Conservation (phyloP, 305 asterid genomes). For the Fraxinus paxiana region DNA sequence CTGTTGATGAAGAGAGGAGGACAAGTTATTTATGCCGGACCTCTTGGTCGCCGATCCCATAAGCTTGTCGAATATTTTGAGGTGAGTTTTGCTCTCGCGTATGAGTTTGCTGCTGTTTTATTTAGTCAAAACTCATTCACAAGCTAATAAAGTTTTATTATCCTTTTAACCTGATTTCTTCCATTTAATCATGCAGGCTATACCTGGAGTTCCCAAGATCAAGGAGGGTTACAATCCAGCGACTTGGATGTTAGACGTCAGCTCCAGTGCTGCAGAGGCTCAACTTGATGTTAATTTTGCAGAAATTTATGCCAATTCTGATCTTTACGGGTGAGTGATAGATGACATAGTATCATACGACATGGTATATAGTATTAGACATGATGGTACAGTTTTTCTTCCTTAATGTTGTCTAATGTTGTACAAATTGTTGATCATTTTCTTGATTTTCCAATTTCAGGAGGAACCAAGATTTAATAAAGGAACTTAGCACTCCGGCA, state of each 20-base stretch:
- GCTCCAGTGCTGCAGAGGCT: slow-evolving; percentile 49
- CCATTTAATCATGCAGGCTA: slow-evolving; percentile 37
- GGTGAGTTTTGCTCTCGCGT: slow-evolving; percentile 33
- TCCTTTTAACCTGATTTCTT: neutral
- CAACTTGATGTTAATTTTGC: slow-evolving; percentile 73
- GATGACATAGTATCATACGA: neutral
- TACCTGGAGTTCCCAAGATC: slow-evolving; percentile 66
- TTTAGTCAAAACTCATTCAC: neutral
- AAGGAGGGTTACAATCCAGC: slow-evolving; percentile 82
- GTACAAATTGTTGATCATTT: neutral
- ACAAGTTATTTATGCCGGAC: slow-evolving; percentile 65
- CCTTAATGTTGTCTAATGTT: neutral
- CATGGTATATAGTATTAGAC: neutral
- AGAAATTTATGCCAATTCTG: slow-evolving; percentile 57
- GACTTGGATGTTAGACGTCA: slow-evolving; percentile 88
- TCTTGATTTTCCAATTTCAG: slow-evolving; percentile 30
- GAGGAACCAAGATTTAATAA: slow-evolving; percentile 57
- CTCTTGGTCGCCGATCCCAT: slow-evolving; percentile 61
- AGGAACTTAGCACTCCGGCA: slow-evolving; percentile 59
- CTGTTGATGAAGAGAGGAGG: slow-evolving; percentile 90
- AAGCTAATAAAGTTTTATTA: neutral
- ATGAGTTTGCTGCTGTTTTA: neutral
- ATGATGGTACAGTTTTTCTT: neutral
- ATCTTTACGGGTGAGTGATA: slow-evolving; percentile 46
- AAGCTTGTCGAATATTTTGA: slow-evolving; percentile 67